A percentile compares a stretch with the other conserved stretches of the same genome.
Evolutionary conservation across 2,329 filamentous ascomycete genomes (phyloP).

Genomic region (Xylariomycetidae sp.): DNA sequence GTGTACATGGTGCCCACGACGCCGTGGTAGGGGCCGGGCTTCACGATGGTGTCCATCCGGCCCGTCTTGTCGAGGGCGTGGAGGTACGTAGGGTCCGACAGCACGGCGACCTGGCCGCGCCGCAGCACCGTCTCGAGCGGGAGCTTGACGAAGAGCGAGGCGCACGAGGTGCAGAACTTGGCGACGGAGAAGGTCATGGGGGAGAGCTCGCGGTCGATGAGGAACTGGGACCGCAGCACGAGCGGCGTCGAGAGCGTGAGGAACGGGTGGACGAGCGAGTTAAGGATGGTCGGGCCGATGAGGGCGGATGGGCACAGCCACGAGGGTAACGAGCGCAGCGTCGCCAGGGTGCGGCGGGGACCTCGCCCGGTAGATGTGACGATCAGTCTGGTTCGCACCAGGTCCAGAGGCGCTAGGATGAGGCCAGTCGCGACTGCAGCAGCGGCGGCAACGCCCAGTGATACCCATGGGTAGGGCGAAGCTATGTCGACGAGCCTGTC

Average conservation of each 20-base stretch:
- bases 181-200: conserved; percentile 77
- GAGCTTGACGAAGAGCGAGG: conserved; percentile 80
- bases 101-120: conserved; percentile 75
- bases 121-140: conserved; percentile 89
- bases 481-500: conserved; percentile 70
- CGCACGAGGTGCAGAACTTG: conserved; percentile 74
- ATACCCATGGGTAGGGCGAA: conserved; percentile 76
- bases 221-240: conserved; percentile 77
- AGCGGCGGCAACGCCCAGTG: conserved; percentile 65
- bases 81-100: conserved; percentile 50
- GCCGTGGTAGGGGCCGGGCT: conserved; percentile 77
- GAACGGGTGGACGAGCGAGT: conserved; percentile 78
- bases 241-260: conserved; percentile 80
- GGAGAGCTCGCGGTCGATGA: conserved; percentile 75
- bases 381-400: conserved; percentile 84
- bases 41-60: conserved; percentile 68
- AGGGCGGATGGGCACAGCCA: conserved; percentile 68
- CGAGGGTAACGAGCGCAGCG: conserved; percentile 73
- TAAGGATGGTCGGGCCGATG: conserved; percentile 77
- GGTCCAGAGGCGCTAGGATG: conserved; percentile 79
- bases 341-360: conserved; percentile 72
- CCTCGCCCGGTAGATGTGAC: conserved; percentile 73
- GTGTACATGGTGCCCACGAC: conserved; percentile 86
- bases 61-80: conserved; percentile 41
- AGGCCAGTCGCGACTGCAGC: conserved; percentile 70